Evolutionary conservation across 768 basidiomycete species (phyloP).

Genomic region (Neoboletus magnificus): DNA sequence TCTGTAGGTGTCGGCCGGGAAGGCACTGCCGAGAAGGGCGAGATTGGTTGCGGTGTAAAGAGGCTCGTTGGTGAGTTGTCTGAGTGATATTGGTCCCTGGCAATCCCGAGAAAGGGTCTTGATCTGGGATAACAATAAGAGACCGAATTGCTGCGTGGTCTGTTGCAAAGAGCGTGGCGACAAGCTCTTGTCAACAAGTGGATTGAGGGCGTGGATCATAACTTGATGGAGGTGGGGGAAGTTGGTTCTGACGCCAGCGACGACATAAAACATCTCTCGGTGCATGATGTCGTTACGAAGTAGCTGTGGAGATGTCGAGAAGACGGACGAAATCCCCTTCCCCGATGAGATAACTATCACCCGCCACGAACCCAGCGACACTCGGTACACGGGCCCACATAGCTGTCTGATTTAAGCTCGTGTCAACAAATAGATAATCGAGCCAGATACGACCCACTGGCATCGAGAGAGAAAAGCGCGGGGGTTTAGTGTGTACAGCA

Average conservation of each 20-base stretch:
- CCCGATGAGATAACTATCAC: conserved; percentile 16
- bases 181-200: too few relatives aligned
- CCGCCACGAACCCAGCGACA: conserved; percentile 19
- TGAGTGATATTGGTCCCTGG: too few relatives aligned
- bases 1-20: too few relatives aligned
- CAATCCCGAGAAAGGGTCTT: too few relatives aligned
- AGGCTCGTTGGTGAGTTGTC: too few relatives aligned
- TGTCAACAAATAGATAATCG: background rate
- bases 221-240: conserved; percentile 7
- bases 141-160: too few relatives aligned
- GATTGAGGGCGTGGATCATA: too few relatives aligned
- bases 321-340: conserved; percentile 9
- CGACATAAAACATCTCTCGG: conserved; percentile 6
- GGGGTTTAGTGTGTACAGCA: conserved; percentile 14
- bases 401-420: conserved; percentile 3
- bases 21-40: too few relatives aligned
- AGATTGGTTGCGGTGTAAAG: too few relatives aligned
- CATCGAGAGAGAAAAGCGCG: conserved; percentile 14
- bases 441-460: conserved; percentile 17
- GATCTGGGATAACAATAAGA: too few relatives aligned
- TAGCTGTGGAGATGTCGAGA: background rate
- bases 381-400: conserved; percentile 12
- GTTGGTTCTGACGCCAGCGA: conserved; percentile 12
- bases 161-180: too few relatives aligned
- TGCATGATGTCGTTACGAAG: conserved; percentile 15